Base-by-base conservation (phyloP, 495 filamentous ascomycete genomes). In the Penicillium coprophilum region DNA sequence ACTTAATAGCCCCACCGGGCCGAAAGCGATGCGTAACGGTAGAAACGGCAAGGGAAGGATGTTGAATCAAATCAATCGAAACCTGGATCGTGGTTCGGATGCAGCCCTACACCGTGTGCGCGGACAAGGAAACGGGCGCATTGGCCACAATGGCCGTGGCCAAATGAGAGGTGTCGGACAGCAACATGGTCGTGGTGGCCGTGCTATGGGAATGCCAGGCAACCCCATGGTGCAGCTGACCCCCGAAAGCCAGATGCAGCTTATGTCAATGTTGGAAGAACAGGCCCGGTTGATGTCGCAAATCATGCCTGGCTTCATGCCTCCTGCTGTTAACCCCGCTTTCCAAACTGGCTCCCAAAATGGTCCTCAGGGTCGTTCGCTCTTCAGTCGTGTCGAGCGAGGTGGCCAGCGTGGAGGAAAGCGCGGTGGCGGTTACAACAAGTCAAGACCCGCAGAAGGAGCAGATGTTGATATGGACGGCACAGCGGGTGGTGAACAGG, bases 11-110 rank as follows among this genome's bases (percentile, higher is more conserved):
- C 94, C 94, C 17, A 97, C 93, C 9, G 94, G 92, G 40, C 94
- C 94, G 21, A 94, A 91, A 71, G 90, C 92, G 5, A 97, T 98
- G 95, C 87, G 94, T 56, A 89, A 88, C 67, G 81, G 80, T 28
- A 77, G 72, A 47, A 77, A 77, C 27, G 81, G 85, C 39, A 84
- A 68, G 53, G 89, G 88, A 62, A 84, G 91, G 36, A 85, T 97
- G 75, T 77, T 97, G 52, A 90, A 91, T 50, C 91, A 97, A 57
- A 82, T 97, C 62, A 87, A 90, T 67, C 88, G 88, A 59, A 84
- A 84, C n/a, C 82, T 98, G 85, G 90, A 95, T 59, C 85, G 94
- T 49, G 79, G 77, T 20, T 72, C 80, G 40, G 91, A 93, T 57
- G 78, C 83, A 17, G 77, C 85, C 38, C 81, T 98, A 31, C 93